phyloP scores from a whole-genome alignment of 108 stramenopile species.

The Hondaea fermentalgiana region DNA sequence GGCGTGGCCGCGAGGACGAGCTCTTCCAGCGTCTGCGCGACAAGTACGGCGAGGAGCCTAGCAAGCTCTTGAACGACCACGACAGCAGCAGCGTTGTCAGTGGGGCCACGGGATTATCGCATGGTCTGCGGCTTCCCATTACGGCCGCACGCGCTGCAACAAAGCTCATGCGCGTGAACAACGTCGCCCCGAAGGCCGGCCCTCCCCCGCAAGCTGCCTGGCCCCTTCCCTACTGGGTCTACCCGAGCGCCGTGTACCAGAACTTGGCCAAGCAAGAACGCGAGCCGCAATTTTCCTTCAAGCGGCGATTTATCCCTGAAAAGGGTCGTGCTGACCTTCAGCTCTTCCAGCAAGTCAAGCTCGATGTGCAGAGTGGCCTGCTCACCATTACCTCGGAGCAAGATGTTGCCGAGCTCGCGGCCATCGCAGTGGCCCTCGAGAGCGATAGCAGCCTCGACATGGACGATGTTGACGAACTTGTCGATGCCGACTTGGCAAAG shows the following conservation, averaged over 20 bases:
- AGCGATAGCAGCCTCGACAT: neutral
- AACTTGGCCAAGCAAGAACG: neutral
- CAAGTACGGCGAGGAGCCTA: neutral
- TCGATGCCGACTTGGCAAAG: neutral
- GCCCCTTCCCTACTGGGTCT: slow-evolving; percentile 12
- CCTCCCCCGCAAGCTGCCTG: neutral
- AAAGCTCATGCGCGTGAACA: neutral
- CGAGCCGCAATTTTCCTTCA: neutral
- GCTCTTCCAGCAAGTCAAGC: neutral
- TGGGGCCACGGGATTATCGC: neutral
- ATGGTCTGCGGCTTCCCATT: neutral
- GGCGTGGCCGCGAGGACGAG: slow-evolving; percentile 6
- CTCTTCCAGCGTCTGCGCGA: neutral
- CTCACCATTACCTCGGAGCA: neutral
- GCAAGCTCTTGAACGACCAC: neutral
- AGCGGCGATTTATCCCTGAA: neutral
- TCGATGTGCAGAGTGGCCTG: neutral
- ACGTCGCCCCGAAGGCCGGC: neutral
- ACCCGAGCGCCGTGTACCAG: neutral
- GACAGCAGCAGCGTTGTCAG: neutral
- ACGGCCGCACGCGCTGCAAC: neutral
- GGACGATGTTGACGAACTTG: neutral
- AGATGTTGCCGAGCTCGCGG: neutral
- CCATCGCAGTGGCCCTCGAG: neutral
- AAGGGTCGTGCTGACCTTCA: neutral